A percentile compares a stretch with the other conserved stretches of the same genome.
Conservation (phyloP, 371 early-diverging fungal species). For the Homolaphlyctis polyrhiza region DNA sequence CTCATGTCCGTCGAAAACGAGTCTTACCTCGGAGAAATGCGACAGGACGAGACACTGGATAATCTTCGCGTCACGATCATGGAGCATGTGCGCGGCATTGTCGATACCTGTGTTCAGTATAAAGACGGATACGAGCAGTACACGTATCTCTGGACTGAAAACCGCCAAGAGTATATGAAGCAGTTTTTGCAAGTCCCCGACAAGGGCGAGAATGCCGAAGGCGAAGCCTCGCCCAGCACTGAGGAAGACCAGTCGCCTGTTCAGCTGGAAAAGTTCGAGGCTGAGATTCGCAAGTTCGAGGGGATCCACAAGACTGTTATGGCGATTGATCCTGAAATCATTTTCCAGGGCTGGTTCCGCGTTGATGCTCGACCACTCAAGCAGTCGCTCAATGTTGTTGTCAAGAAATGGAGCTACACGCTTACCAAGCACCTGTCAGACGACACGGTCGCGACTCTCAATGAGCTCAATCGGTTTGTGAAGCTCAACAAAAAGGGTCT, state of each 20-base stretch:
- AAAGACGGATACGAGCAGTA: constrained; percentile 53
- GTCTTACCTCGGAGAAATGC: constrained; percentile 51
- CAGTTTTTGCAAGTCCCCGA: constrained; percentile 33
- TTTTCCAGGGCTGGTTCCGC: constrained; percentile 54
- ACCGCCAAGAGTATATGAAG: constrained; percentile 58
- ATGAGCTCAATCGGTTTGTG: constrained; percentile 50
- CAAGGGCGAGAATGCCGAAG: constrained; percentile 25
- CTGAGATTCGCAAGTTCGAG: constrained; percentile 57
- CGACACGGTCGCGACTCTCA: constrained; percentile 45
- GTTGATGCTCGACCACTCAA: constrained; percentile 55
- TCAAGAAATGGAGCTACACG: constrained; percentile 61
- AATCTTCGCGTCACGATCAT: constrained; percentile 29
- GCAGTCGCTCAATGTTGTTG: constrained; percentile 53
- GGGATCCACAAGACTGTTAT: constrained; percentile 54
- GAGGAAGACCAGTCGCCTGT: constrained; percentile 21
- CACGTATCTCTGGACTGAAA: constrained; percentile 57
- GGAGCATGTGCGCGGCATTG: constrained; percentile 30
- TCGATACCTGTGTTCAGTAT: constrained; percentile 43
- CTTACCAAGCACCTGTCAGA: constrained; percentile 55
- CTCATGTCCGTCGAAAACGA: constrained; percentile 28
- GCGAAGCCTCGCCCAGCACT: constrained; percentile 2
- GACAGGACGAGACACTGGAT: constrained; percentile 31
- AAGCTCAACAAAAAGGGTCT: constrained; percentile 49
- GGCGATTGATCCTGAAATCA: constrained; percentile 54
- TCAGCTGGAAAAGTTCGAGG: constrained; percentile 54